Evolutionary conservation across 805 yeast genomes (phyloP), one percentile per base, ranked within the genome.

Genomic region (Isabelozyma heimii): DNA sequence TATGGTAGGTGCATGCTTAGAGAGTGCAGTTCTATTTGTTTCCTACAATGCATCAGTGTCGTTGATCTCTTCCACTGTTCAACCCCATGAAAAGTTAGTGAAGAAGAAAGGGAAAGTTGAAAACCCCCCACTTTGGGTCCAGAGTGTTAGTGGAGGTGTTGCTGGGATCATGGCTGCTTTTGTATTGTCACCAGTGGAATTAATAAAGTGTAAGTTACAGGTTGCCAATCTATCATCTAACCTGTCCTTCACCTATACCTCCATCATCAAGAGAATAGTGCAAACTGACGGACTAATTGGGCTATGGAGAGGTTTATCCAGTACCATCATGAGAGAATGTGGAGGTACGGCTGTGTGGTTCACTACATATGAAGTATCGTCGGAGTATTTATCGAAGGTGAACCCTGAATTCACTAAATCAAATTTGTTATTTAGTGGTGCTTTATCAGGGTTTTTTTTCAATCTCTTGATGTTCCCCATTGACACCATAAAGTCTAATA

Each of bases 301-400:
- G 0, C 74, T 91, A 51, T 91, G 97, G 96, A 81, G 81, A 53
- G 98, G 98, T 1, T 91, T 91, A 55, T 72, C 83, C 0, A 84
- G 94, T 16, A 91, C 98, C 0, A 68, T 89, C 43, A 53, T 88
- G 2, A 78, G 97, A 58, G 98, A 91, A 63, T 78, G 89, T 37
- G 85, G 91, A 27, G 97, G 97, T 7, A 88, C 97, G 1, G 89
- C 96, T 4, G 84, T 92, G 1, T 91, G 97, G 97, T 91, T 91
- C 70, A 92, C 96, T 0, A 81, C 94, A 14, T 91, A 91, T 64
- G 97, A 91, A 62, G 68, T 76, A 42, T 69, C 79, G 7, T 63
- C 71, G 16, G 57, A 58, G 1, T 54, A 59, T n/a, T 69, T 81
- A 53, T 73, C 75, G 50, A 38, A 49, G 26, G 45, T 37, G 8